Evolutionary conservation across 2,329 filamentous ascomycete genomes (phyloP).

Genomic region (Fusarium anguioides): DNA sequence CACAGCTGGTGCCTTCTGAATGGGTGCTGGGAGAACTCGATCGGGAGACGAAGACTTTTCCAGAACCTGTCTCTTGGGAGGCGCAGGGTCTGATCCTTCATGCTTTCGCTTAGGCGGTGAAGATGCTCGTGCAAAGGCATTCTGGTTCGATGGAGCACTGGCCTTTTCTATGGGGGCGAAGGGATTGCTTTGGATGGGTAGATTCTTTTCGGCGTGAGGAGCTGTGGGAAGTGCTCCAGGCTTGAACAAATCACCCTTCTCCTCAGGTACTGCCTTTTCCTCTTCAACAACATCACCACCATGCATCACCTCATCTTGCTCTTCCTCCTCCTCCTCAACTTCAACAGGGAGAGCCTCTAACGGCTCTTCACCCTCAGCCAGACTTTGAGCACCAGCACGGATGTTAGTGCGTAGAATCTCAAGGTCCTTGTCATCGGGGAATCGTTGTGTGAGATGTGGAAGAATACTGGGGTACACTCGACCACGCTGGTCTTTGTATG

Average conservation of each 20-base stretch:
- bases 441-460: conserved; percentile 78
- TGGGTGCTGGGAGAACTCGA: conserved; percentile 16
- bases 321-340: conserved; percentile 50
- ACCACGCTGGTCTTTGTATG: conserved; percentile 72
- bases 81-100: conserved; percentile 50
- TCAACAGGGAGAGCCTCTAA: conserved; percentile 42
- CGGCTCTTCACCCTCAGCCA: conserved; percentile 35
- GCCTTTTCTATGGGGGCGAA: conserved; percentile 47
- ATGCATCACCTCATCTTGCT: conserved; percentile 52
- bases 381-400: conserved; percentile 50
- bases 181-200: conserved; percentile 51
- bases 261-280: conserved; percentile 44
- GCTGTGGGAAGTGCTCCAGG: conserved; percentile 32
- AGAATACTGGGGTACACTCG: conserved; percentile 78
- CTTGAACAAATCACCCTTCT: conserved; percentile 36
- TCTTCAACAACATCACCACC: conserved; percentile 54
- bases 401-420: conserved; percentile 77
- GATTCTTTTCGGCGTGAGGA: conserved; percentile 38
- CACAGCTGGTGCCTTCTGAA: conserved; percentile 34
- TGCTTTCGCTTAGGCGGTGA: conserved; percentile 55
- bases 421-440: conserved; percentile 70
- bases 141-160: conserved; percentile 21
- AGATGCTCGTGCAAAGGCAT: conserved; percentile 27
- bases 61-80: conserved; percentile 56
- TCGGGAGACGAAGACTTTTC: conserved; percentile 46